Base-by-base conservation (phyloP, 495 filamentous ascomycete species). In the Hyaloscypha bicolor region DNA sequence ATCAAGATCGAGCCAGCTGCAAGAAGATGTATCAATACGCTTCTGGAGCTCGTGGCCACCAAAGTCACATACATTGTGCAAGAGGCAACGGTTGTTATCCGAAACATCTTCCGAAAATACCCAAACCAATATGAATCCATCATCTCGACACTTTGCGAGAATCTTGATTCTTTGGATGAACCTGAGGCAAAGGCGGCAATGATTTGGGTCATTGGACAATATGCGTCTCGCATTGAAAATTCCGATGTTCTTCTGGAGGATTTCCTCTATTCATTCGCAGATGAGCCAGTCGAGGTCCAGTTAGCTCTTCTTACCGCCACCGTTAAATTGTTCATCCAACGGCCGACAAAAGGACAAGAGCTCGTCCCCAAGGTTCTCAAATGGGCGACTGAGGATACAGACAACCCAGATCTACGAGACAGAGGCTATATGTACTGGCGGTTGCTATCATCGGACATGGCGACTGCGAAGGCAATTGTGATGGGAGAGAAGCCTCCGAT, bases 61-160 rank as follows among this genome's bases (percentile, higher is more conserved):
- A 98, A 98, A 79, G 92, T 99, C 57, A 93, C 92, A n/a, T 99
- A 99, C 76, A 98, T 99, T 62, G 95, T 99, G 6, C 95, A 99
- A 77, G 95, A 99, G 79, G 95, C 95, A n/a, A 99, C 96, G 0
- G 95, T 99, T 30, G 95, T 99, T 22, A 99, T 99, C 73, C 90
- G 93, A 69, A 98, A 99, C 77, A 98, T 99, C 74, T 98, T 99
- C 85, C 88, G 95, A 66, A 98, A 98, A 78, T 99, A 99, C 76
- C 95, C 95, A 6, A 97, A 97, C 75, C 91, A 96, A 75, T 99
- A 99, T 76, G 95, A 99, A 78, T 91, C 89, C 65, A 98, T 99
- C 79, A 99, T 99, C 76, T 88, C 89, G 16, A 93, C 93, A 8
- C 87, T 99, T 2, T 97, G 96, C 79, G 91, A 97, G 78, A 93